These are phyloP conservation scores for Ophiostoma angusticollis DNA, from an alignment of 2,329 filamentous ascomycete species.

Conservation along the genomic window DNA sequence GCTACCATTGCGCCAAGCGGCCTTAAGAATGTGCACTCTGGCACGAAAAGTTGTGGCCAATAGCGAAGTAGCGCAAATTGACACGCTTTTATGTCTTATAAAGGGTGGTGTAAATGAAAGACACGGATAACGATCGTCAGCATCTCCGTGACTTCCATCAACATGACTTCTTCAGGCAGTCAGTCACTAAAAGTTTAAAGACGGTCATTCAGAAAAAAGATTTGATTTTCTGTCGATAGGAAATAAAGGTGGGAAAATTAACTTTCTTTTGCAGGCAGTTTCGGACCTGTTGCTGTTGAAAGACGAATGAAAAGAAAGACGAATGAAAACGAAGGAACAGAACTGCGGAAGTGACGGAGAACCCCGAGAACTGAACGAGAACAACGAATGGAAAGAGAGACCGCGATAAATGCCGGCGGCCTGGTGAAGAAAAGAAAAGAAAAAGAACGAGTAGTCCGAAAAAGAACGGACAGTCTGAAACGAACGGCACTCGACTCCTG, in stretches of 20 bases:
- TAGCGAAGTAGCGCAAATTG: conserved; percentile 10
- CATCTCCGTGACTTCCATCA: too few species aligned
- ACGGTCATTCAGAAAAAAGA: too few species aligned
- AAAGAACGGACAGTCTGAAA: not conserved
- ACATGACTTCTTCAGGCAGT: too few species aligned
- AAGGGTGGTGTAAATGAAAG: not conserved
- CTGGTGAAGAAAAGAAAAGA: not conserved
- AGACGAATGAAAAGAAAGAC: not conserved
- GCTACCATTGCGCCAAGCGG: conserved; percentile 18
- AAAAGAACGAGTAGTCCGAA: not conserved
- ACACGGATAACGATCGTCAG: too few species aligned
- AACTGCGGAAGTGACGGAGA: too few species aligned
- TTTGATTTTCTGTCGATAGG: too few species aligned
- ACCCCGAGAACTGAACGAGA: too few species aligned
- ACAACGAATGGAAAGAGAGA: not conserved
- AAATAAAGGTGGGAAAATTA: not conserved
- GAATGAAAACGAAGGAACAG: not conserved
- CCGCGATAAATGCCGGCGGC: not conserved
- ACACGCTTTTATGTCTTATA: conserved; percentile 6
- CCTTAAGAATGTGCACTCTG: conserved; percentile 8
- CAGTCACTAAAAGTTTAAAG: too few species aligned
- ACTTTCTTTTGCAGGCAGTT: not conserved
- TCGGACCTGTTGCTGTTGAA: not conserved
- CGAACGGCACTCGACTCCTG: too few species aligned
- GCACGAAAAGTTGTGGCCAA: conserved; percentile 10